Evolutionary conservation across 2,329 filamentous ascomycete genomes (phyloP).

Genomic region (Talaromyces sp.): DNA sequence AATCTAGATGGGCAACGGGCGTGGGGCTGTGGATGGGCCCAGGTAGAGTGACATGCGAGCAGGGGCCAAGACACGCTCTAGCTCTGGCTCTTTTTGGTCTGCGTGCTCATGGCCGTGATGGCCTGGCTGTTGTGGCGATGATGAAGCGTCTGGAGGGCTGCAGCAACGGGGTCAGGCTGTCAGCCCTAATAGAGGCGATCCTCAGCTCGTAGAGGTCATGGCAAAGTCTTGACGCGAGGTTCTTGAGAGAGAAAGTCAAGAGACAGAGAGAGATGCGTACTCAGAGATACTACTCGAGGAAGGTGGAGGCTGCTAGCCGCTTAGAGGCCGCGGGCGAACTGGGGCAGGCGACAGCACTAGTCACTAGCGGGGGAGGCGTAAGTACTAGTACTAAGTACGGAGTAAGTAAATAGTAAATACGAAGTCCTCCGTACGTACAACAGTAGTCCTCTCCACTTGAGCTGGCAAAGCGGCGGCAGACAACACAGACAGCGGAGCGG

Average conservation of each 20-base stretch:
- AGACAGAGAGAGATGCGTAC: background rate
- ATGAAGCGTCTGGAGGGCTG: background rate
- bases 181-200: background rate
- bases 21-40: constrained; percentile 5
- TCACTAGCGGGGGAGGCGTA: background rate
- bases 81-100: background rate
- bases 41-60: constrained; percentile 11
- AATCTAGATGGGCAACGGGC: constrained; percentile 31
- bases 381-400: too few species aligned
- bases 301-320: background rate
- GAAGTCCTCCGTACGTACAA: too few species aligned
- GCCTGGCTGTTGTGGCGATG: background rate
- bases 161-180: background rate
- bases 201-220: background rate
- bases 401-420: too few species aligned
- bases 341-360: background rate
- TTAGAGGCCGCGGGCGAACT: constrained; percentile 3
- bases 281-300: background rate
- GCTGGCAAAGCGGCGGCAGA: background rate
- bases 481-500: background rate
- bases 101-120: background rate
- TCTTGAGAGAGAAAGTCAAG: background rate
- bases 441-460: too few species aligned
- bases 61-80: constrained; percentile 6
- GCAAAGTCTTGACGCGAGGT: background rate